Base-by-base conservation (phyloP, 129 eudicot genomes). In the Silybum marianum region DNA sequence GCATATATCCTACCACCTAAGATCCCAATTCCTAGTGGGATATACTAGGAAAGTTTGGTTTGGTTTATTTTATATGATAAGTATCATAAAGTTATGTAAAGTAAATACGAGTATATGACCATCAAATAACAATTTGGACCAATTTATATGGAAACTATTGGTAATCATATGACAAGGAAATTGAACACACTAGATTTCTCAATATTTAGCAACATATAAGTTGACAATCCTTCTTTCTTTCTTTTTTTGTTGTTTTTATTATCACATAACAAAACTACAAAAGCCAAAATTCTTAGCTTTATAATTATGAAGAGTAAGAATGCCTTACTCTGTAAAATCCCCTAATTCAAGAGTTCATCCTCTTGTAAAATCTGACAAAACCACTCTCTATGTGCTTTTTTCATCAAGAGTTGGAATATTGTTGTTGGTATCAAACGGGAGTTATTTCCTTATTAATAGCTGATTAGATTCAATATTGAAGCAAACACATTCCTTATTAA, bases 211-310 rank as follows among this genome's bases (percentile, higher is more conserved):
- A 18, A 60, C 68, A 60, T 60, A 18, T 60, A 60, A 60, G 68
- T 60, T 60, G 68, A 60, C 62, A 48, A 48, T n/a, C 25, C 25
- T 60, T 60, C 68, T 60, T 60, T 60, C 68, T 60, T 60, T 60
- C 68, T 60, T 19, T 60, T 12, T 60, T 60, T 60, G 24, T 60
- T 19, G 68, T n/a, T n/a, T 60, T n/a, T 19, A n/a, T 19, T 21
- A 60, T 19, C 68, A 60, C 14, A 48, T 48, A 48, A 48, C 6
- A 13, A 48, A 48, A 19, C 66, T 18, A 60, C 68, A 60, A 60
- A 60, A 19, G 25, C 25, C 26, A 60, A 21, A 48, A 48, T 14
- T 48, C 62, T 14, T 48, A 48, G 62, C 62, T 48, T 48, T 48
- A 48, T 48, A 16, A 48, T 48, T 48, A 51, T 16, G 63, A 51